Base-by-base conservation (phyloP, 352 stramenopile genomes). In the Phytopythium boreale region DNA sequence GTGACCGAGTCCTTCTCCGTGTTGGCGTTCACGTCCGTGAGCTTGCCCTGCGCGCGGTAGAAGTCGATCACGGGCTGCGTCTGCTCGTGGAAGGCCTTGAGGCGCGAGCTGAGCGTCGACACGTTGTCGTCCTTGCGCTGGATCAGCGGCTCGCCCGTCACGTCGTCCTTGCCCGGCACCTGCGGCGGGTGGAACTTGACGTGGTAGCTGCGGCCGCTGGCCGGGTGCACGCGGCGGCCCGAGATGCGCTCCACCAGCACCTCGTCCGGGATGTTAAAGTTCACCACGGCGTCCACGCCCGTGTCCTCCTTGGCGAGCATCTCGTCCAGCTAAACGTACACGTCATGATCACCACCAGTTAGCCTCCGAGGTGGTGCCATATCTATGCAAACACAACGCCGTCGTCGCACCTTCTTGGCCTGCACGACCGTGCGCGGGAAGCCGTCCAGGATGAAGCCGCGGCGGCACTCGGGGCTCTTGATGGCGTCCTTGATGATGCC, bases 401-500 rank as follows among this genome's bases (percentile, higher is more conserved):
- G 27, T 20, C 26, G n/a, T 17, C 64, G 4, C 53, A 95, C 83
- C 75, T 97, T 98, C 79, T 99, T 67, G 19, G 98, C 97, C 83
- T 99, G 98, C 59, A 95, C 88, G 36, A 98, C 89, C 34, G 98
- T 99, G 68, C 98, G 95, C 55, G 98, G 98, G 81, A 99, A 99
- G 46, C 98, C 98, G 76, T 99, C 98, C 12, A 99, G 83, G 74
- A 99, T 99, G 76, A 99, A 99, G 39, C 98, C 98, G 74, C 98
- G 98, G 64, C 89, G 82, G 84, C 98, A 99, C 51, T 99, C 98
- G 6, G 90, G 88, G 64, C 91, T 92, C 70, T 98, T 88, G 80
- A 99, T 98, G 51, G 97, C 95, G 69, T 99, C 97, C 68, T 97
- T 95, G 71, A 99, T 99, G 79, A 99, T 99, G 49, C 97, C 98